Evolutionary conservation across 169 alveolate species (phyloP).

Genomic region (Plasmodium vivax): DNA sequence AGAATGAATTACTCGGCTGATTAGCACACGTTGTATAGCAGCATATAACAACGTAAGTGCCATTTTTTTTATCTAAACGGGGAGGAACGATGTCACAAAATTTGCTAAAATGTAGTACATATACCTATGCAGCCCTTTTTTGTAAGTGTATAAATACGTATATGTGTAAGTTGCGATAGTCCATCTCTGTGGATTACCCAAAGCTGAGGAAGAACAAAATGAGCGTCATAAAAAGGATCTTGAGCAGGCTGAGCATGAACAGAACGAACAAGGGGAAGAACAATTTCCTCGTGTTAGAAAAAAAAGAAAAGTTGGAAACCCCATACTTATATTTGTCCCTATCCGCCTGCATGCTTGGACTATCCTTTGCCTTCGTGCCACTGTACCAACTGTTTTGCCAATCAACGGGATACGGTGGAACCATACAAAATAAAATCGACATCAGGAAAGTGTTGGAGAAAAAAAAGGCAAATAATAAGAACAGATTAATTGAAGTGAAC

Average conservation of each 20-base stretch:
- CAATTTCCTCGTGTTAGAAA: slow-evolving; percentile 11
- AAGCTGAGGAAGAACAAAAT: slow-evolving; percentile 9
- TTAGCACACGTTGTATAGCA: neutral
- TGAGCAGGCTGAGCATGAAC: slow-evolving; percentile 21
- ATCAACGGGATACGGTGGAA: slow-evolving; percentile 84
- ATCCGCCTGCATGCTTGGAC: slow-evolving; percentile 80
- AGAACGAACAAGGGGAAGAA: slow-evolving; percentile 24
- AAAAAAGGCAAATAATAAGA: slow-evolving; percentile 53
- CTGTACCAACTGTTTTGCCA: slow-evolving; percentile 85
- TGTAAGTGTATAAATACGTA: neutral
- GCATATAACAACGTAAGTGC: neutral
- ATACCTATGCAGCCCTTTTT: neutral
- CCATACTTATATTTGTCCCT: slow-evolving; percentile 57
- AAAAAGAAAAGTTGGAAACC: slow-evolving; percentile 36
- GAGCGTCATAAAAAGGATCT: slow-evolving; percentile 27
- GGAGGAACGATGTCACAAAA: neutral
- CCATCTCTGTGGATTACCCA: neutral
- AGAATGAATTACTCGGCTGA: neutral
- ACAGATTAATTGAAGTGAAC: slow-evolving; percentile 81
- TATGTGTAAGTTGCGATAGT: neutral
- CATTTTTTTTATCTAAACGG: neutral
- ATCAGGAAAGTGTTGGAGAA: slow-evolving; percentile 5
- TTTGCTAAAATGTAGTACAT: neutral
- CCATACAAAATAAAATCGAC: slow-evolving; percentile 26
- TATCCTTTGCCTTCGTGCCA: slow-evolving; percentile 85